phyloP scores from a whole-genome alignment of 345 rosid genomes.

The Dipteronia dyeriana region DNA sequence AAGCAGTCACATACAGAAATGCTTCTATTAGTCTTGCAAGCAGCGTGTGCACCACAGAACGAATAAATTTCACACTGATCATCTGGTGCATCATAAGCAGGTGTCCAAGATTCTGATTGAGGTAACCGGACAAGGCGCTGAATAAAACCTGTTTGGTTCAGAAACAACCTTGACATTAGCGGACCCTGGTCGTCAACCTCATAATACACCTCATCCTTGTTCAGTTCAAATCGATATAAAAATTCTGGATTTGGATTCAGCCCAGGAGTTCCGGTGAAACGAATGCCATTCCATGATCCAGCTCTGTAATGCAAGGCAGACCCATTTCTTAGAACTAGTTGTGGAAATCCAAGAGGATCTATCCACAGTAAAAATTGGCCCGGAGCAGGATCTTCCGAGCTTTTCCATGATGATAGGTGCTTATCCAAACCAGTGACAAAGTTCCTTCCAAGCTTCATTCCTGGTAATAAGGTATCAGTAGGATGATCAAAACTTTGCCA shows the following conservation, averaged over 20 bases:
- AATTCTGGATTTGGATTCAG: neutral
- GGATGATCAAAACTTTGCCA: slow-evolving; percentile 66
- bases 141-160: slow-evolving; percentile 27
- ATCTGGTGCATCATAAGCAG: slow-evolving; percentile 36
- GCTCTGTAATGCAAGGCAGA: neutral
- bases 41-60: slow-evolving; percentile 44
- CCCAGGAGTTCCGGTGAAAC: slow-evolving; percentile 27
- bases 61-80: slow-evolving; percentile 49
- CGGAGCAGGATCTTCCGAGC: slow-evolving; percentile 16
- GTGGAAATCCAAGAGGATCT: slow-evolving; percentile 32
- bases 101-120: slow-evolving; percentile 23
- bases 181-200: neutral
- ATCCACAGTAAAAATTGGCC: slow-evolving; percentile 23
- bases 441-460: slow-evolving; percentile 53
- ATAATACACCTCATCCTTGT: slow-evolving; percentile 5
- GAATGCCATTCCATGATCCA: slow-evolving; percentile 39
- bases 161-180: neutral
- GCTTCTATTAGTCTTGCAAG: slow-evolving; percentile 35
- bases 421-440: slow-evolving; percentile 31
- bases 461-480: slow-evolving; percentile 46
- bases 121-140: slow-evolving; percentile 30
- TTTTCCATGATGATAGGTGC: slow-evolving; percentile 37
- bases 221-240: neutral
- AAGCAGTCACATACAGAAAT: slow-evolving; percentile 48
- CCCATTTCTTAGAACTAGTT: slow-evolving; percentile 19